Evolutionary conservation across 2,329 filamentous ascomycete genomes (phyloP), one percentile per base, ranked within the genome.

Genomic region (Periglandula ipomoeae): DNA sequence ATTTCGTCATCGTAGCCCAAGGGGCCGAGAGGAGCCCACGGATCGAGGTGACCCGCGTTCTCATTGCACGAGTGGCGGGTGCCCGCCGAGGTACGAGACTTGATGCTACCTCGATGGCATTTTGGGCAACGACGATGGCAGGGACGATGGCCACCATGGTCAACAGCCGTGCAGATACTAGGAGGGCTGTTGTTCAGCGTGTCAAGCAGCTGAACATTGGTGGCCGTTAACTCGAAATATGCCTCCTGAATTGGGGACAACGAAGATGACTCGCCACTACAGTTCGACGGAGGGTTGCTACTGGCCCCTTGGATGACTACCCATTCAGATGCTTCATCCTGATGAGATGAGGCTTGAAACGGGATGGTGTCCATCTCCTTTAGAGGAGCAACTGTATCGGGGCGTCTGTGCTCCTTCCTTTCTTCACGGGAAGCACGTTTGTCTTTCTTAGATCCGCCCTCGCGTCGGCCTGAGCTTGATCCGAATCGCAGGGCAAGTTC

Each of bases 121-220:
- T 39, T 35, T 20, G 43, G 38, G 22, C 48, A 38, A 3, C 43
- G 48, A 19, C 48, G 44, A 26, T 37, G 40, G 30, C 48, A 42
- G 26, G 13, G 44, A 20, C 11, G 48, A 17, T 17, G 9, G 4
- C 13, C 17, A 17, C 9, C 32, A 37, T 45, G 26, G 19, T 47
- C 48, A 5, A 13, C 39, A 23, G 44, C 32, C 15, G 27, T 26
- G 10, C 38, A 43, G 2, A n/a, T 10, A 5, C 27, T 42, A 7
- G 32, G 27, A 24, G 30, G 19, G 20, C 11, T 39, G 22, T 38
- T 47, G 38, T 32, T 17, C 20, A 38, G 38, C 27, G 27, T 27
- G 24, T 50, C 39, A 22, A 38, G 32, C 19, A 42, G 44, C 24
- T 46, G 48, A 2, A 50, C 40, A 43, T 50, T 50, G 38, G 23